These are phyloP conservation scores for Scedosporium apiospermum DNA, from an alignment of 2,329 filamentous ascomycete genomes.

Conservation along the genomic window DNA sequence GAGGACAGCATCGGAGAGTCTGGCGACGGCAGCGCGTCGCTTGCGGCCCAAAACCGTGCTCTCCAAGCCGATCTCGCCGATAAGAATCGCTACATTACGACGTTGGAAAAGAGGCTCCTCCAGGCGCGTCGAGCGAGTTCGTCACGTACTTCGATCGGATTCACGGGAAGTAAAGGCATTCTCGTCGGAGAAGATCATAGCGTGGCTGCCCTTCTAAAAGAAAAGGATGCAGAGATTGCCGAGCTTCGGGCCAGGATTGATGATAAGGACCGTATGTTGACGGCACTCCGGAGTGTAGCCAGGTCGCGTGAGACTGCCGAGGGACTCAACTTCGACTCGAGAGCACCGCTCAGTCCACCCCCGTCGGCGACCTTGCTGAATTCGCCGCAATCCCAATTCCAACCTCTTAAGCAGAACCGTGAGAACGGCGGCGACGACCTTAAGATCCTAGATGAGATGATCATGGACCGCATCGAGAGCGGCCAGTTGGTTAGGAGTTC, in stretches of 20 bases:
- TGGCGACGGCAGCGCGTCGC: conserved; percentile 74
- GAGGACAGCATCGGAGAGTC: conserved; percentile 72
- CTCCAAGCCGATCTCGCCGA: conserved; percentile 91
- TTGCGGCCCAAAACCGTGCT: conserved; percentile 80
- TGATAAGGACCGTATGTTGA: conserved; percentile 90
- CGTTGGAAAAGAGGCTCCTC: conserved; percentile 81
- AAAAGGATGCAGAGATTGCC: conserved; percentile 88
- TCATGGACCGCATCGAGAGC: conserved; percentile 73
- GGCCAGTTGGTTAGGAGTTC: conserved; percentile 60
- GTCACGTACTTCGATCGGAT: conserved; percentile 70
- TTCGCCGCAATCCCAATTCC: conserved; percentile 15
- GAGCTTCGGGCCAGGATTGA: conserved; percentile 83
- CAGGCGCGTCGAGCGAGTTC: conserved; percentile 88
- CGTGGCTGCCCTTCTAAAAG: conserved; percentile 61
- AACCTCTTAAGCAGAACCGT: conserved; percentile 34
- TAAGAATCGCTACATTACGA: conserved; percentile 93
- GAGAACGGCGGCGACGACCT: conserved; percentile 78
- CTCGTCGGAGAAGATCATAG: conserved; percentile 74
- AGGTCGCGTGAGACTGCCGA: conserved; percentile 79
- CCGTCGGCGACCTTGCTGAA: conserved; percentile 21
- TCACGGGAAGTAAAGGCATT: conserved; percentile 52
- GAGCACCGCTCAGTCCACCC: conserved; percentile 15
- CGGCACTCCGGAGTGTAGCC: conserved; percentile 74
- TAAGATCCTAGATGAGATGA: conserved; percentile 96
- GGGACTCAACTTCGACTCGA: conserved; percentile 7